Base-by-base conservation (phyloP, 2,329 filamentous ascomycete genomes). In the Gremmenia infestans region DNA sequence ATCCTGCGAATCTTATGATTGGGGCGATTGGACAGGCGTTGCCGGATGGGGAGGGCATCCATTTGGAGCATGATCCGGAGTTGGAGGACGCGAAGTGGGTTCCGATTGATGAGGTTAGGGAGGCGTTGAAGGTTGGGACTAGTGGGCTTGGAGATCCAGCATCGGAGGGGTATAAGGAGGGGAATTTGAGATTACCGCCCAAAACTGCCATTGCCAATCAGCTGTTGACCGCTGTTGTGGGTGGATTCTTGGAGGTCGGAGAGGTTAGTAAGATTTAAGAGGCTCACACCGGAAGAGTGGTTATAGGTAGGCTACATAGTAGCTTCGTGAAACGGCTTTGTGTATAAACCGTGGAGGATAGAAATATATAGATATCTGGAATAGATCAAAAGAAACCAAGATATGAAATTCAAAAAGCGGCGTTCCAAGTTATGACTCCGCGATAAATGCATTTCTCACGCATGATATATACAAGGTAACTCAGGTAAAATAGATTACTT, bases 1-100 rank as follows among this genome's bases (percentile, higher is more conserved):
- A 91, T 69, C 90, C 90, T 0, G 85, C 88, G 0, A 93, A 86
- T 66, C 70, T 95, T 65, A 94, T 95, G 88, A 89, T 95, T 63
- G 90, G 81, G 3, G 92, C 92, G 1, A 86, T 99, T 64, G 93
- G 87, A 0, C 92, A 97, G 75, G 90, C 91, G 2, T 76, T 89
- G 19, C 88, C 89, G 0, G 82, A 80, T 7, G 90, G 90, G 25
- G 94, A 99, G 78, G 81, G 73, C 35, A 91, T 99, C 51, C 81
- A 85, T 66, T 75, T 99, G 3, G 85, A 88, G 14, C 88, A 97
- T 71, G 94, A 99, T 70, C 89, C 90, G 0, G 94, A 99, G 76
- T 72, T 99, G 60, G 90, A 96, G 69, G 83, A 88, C 72, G 94
- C 94, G 3, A 87, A 84, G 71, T 99, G 94, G 94, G 93, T 93